A percentile compares a stretch with the other conserved stretches of the same genome.
Evolutionary conservation across 257 asterid genomes (phyloP).

Genomic region (Gentiana straminea): DNA sequence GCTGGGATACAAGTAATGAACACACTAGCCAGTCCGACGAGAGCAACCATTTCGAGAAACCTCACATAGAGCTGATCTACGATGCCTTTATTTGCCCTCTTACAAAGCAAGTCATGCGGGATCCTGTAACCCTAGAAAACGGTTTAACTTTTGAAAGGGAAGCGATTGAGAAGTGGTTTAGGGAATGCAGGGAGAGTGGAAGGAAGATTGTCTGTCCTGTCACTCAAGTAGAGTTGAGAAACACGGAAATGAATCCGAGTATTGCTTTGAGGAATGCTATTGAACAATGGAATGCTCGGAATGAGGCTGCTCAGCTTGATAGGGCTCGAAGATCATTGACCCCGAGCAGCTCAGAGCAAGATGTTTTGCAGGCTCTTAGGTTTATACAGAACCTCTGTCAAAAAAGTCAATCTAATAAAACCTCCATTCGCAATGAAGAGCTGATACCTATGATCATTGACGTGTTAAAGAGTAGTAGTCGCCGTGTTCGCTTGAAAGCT

Average conservation of each 20-base stretch:
- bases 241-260: constrained; percentile 73
- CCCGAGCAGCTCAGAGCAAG: constrained; percentile 47
- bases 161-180: constrained; percentile 89
- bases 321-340: constrained; percentile 66
- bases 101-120: constrained; percentile 84
- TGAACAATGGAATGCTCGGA: constrained; percentile 95
- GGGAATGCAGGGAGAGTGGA: constrained; percentile 58
- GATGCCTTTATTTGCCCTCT: constrained; percentile 85
- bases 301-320: constrained; percentile 86
- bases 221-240: constrained; percentile 62
- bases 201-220: constrained; percentile 66
- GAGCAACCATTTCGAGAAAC: constrained; percentile 66
- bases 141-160: constrained; percentile 93
- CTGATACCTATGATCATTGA: constrained; percentile 76
- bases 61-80: constrained; percentile 67
- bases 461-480: constrained; percentile 59
- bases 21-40: constrained; percentile 65
- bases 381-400: constrained; percentile 57
- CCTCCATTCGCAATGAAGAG: constrained; percentile 53
- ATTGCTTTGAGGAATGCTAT: constrained; percentile 80
- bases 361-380: constrained; percentile 54
- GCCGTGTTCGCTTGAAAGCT: constrained; percentile 61
- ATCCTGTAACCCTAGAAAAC: constrained; percentile 78
- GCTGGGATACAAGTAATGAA: constrained; percentile 56
- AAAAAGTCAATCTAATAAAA: constrained; percentile 52